Conservation (phyloP, 2,329 filamentous ascomycete genomes). For the Cercospora sp. region DNA sequence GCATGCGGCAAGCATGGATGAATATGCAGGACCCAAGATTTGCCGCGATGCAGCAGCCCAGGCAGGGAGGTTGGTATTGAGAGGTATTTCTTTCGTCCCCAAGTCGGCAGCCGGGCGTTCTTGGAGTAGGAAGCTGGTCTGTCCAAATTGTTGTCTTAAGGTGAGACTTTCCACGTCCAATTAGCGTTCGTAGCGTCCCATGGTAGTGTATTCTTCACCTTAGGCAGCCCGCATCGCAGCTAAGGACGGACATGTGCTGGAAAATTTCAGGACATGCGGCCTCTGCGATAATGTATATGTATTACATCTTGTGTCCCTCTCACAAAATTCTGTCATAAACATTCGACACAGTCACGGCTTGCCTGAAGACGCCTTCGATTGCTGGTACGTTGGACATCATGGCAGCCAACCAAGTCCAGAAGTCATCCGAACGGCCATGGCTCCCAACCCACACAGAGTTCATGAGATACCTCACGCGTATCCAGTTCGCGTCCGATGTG, state of each 20-base stretch:
- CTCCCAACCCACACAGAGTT: background rate
- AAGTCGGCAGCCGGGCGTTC: background rate
- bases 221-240: background rate
- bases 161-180: background rate
- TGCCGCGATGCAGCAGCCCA: background rate
- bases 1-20: slow-evolving; percentile 4
- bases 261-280: too few species aligned
- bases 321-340: background rate
- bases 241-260: background rate
- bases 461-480: background rate
- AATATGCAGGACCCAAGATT: slow-evolving; percentile 3
- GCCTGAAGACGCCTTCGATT: background rate
- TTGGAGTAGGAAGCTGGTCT: background rate
- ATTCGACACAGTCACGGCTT: background rate
- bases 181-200: background rate
- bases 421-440: background rate
- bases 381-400: background rate
- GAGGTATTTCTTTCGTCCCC: background rate
- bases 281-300: too few species aligned
- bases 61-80: slow-evolving; percentile 1
- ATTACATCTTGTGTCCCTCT: background rate
- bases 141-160: background rate
- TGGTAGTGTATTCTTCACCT: background rate
- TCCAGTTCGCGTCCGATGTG: background rate
- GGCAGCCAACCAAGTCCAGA: background rate